Conservation (phyloP, 1,139 yeast species). For the Saccharomyces pastorianus region DNA sequence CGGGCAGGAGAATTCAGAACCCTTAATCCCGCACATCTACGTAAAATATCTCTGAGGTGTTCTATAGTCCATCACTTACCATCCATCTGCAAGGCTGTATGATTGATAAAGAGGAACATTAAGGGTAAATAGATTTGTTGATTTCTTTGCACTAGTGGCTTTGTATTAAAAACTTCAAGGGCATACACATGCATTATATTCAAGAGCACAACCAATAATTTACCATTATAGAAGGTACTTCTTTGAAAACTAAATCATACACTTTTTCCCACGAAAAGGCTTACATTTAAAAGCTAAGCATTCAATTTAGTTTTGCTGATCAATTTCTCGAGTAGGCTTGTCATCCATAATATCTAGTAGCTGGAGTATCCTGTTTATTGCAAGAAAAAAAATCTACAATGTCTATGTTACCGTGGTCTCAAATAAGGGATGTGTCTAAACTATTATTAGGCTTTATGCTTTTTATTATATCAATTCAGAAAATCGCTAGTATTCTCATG, state of each 20-base stretch:
- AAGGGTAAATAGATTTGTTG: neutral
- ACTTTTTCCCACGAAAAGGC: neutral
- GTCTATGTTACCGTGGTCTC: neutral
- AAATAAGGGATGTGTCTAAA: neutral
- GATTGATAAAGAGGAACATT: neutral
- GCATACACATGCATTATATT: neutral
- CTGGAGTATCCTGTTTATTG: neutral
- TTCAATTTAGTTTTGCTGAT: neutral
- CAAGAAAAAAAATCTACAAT: neutral
- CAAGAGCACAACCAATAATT: neutral
- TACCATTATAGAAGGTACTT: neutral
- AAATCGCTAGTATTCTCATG: neutral
- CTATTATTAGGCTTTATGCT: neutral
- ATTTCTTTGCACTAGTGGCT: neutral
- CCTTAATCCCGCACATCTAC: conserved; percentile 1
- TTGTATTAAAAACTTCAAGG: neutral
- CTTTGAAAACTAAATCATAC: neutral
- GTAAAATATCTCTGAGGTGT: neutral
- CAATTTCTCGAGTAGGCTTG: neutral
- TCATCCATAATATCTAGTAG: neutral
- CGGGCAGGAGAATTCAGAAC: neutral
- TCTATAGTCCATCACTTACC: neutral
- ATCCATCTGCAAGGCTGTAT: neutral
- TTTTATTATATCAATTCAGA: neutral
- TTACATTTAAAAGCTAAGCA: neutral